A percentile compares a stretch with the other conserved stretches of the same genome.
Evolutionary conservation across 148 eudicot genomes (phyloP).

Genomic region (Pharnaceum exiguum): DNA sequence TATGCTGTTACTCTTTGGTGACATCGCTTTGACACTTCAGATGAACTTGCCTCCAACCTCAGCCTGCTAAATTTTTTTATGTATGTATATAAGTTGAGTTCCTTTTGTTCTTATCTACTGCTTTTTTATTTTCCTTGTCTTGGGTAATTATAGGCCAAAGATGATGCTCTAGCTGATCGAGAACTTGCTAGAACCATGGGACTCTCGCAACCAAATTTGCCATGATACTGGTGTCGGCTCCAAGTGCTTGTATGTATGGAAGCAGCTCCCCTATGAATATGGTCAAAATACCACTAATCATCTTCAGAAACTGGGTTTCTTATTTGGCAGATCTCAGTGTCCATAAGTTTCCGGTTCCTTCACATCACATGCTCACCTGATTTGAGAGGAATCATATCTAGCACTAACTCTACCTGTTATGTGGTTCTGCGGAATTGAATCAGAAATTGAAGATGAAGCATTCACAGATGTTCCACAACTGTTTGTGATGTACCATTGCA

Average conservation of each 20-base stretch:
- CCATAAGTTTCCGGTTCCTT: neutral
- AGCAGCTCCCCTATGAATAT: neutral
- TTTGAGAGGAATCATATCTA: neutral
- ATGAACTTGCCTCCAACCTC: neutral
- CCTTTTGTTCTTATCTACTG: neutral
- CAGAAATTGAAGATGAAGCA: too few relatives aligned
- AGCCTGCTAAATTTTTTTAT: neutral
- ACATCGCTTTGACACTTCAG: neutral
- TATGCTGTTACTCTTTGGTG: neutral
- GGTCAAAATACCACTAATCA: neutral
- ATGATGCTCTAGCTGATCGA: constrained; percentile 32
- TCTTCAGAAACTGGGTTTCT: neutral
- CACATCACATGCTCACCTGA: neutral
- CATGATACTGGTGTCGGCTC: constrained; percentile 15
- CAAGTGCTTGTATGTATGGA: neutral
- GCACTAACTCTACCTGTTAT: neutral
- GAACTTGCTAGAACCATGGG: constrained; percentile 50
- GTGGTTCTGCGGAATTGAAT: too few relatives aligned
- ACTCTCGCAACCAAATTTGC: constrained; percentile 43
- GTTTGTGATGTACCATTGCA: too few relatives aligned
- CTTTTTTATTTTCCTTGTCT: too few relatives aligned
- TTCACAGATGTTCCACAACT: too few relatives aligned
- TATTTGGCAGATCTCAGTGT: constrained; percentile 1
- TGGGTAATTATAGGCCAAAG: constrained; percentile 30
- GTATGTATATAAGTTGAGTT: neutral